Percentiles rank a stretch among this genome's conserved stretches.
Evolutionary conservation across 2,329 filamentous ascomycete genomes (phyloP).

Genomic region (Paramyrothecium sp.): DNA sequence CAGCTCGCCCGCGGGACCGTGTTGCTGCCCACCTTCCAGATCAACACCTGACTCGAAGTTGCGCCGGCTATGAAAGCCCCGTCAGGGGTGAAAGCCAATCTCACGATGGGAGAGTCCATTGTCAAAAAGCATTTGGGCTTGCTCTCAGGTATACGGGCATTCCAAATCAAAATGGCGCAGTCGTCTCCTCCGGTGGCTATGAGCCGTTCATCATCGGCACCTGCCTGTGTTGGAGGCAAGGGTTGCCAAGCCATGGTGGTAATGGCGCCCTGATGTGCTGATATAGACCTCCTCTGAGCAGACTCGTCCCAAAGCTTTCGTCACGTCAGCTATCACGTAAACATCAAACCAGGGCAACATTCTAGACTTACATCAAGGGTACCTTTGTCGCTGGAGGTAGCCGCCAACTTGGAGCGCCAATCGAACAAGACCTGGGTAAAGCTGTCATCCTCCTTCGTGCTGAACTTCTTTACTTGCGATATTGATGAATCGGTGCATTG

Average conservation of each 20-base stretch:
- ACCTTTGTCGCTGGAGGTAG: constrained; percentile 60
- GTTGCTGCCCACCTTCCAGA: constrained; percentile 64
- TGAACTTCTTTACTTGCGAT: constrained; percentile 44
- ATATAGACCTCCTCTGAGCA: constrained; percentile 54
- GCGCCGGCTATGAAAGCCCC: constrained; percentile 63
- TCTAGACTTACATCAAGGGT: constrained; percentile 53
- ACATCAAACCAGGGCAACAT: not conserved
- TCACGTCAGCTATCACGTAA: constrained; percentile 8
- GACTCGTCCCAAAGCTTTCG: constrained; percentile 53
- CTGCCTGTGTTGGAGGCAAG: constrained; percentile 32
- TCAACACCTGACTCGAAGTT: constrained; percentile 56
- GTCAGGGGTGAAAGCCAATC: constrained; percentile 61
- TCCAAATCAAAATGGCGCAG: constrained; percentile 62
- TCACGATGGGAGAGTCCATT: constrained; percentile 57
- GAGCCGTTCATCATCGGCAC: constrained; percentile 49
- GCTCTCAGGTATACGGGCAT: constrained; percentile 52
- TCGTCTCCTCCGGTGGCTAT: constrained; percentile 63
- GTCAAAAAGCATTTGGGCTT: constrained; percentile 60
- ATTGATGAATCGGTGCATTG: constrained; percentile 47
- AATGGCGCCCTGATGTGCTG: constrained; percentile 57
- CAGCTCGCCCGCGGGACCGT: constrained; percentile 59
- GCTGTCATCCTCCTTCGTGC: constrained; percentile 51
- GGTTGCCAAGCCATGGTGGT: constrained; percentile 63
- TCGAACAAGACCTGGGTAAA: constrained; percentile 59
- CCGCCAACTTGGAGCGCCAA: constrained; percentile 48